These are phyloP conservation scores for Lizonia empirigonia DNA, from an alignment of 2,329 filamentous ascomycete genomes.

Conservation along the genomic window DNA sequence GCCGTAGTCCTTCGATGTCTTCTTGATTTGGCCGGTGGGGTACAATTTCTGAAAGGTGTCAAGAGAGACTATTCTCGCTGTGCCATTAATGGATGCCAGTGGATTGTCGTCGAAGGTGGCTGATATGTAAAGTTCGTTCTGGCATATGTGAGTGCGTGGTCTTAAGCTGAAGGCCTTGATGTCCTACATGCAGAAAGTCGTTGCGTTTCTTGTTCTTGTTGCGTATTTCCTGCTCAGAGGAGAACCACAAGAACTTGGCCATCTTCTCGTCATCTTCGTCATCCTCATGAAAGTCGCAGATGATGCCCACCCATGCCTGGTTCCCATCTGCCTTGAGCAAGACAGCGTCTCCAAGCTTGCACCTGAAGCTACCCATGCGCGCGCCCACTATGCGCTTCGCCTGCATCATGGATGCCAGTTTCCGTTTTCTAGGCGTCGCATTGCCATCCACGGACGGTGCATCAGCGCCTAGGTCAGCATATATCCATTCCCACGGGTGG, in stretches of 20 bases:
- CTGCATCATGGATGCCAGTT: conserved; percentile 23
- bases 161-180: not conserved
- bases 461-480: conserved; percentile 49
- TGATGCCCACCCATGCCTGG: conserved; percentile 90
- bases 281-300: conserved; percentile 79
- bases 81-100: conserved; percentile 87
- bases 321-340: conserved; percentile 88
- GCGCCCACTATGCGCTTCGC: conserved; percentile 73
- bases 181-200: conserved; percentile 72
- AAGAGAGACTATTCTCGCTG: conserved; percentile 77
- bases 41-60: conserved; percentile 70
- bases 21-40: conserved; percentile 76
- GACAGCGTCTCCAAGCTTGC: conserved; percentile 80
- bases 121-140: conserved; percentile 93
- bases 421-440: conserved; percentile 44
- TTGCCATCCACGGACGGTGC: conserved; percentile 26
- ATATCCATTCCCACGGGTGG: conserved; percentile 61
- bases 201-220: conserved; percentile 80
- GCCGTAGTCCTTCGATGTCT: conserved; percentile 73
- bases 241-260: conserved; percentile 95
- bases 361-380: conserved; percentile 79
- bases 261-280: conserved; percentile 65
- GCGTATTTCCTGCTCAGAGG: conserved; percentile 84
- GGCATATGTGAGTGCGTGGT: conserved; percentile 21
- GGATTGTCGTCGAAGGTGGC: conserved; percentile 86